Conservation (phyloP, 768 basidiomycete genomes). For the Amanita phalloides region DNA sequence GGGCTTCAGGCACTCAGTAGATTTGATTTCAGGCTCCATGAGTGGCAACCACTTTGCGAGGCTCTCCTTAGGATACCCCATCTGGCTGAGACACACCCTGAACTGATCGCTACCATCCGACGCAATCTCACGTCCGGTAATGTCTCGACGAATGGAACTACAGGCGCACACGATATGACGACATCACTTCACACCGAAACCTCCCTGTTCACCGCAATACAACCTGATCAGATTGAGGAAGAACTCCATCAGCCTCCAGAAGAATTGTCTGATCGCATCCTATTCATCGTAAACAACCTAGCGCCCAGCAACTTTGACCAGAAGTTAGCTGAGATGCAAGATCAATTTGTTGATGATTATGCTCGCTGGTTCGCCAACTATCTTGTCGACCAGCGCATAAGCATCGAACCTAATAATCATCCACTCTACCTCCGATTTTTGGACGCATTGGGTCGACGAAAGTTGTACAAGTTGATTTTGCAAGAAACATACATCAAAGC, state of each 20-base stretch:
- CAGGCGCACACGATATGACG: slow-evolving; percentile 23
- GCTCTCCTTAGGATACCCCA: slow-evolving; percentile 82
- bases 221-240: slow-evolving; percentile 54
- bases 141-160: slow-evolving; percentile 26
- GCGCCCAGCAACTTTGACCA: slow-evolving; percentile 87
- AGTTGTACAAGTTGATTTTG: slow-evolving; percentile 67
- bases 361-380: slow-evolving; percentile 97
- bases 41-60: slow-evolving; percentile 91
- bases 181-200: slow-evolving; percentile 25
- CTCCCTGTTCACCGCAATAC: slow-evolving; percentile 66
- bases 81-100: slow-evolving; percentile 77
- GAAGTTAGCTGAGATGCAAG: slow-evolving; percentile 81
- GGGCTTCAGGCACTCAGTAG: slow-evolving; percentile 84
- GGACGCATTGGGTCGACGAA: slow-evolving; percentile 64
- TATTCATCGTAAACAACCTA: slow-evolving; percentile 98
- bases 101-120: slow-evolving; percentile 61
- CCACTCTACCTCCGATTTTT: slow-evolving; percentile 90
- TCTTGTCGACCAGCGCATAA: slow-evolving; percentile 91
- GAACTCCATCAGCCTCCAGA: slow-evolving; percentile 67
- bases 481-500: slow-evolving; percentile 92
- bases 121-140: slow-evolving; percentile 54
- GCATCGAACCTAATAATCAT: slow-evolving; percentile 96
- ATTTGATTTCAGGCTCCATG: slow-evolving; percentile 77
- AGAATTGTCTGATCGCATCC: slow-evolving; percentile 83
- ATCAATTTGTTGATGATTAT: slow-evolving; percentile 73